phyloP scores from a whole-genome alignment of 2,329 filamentous ascomycete species.

The Atkinsonella texensis region DNA sequence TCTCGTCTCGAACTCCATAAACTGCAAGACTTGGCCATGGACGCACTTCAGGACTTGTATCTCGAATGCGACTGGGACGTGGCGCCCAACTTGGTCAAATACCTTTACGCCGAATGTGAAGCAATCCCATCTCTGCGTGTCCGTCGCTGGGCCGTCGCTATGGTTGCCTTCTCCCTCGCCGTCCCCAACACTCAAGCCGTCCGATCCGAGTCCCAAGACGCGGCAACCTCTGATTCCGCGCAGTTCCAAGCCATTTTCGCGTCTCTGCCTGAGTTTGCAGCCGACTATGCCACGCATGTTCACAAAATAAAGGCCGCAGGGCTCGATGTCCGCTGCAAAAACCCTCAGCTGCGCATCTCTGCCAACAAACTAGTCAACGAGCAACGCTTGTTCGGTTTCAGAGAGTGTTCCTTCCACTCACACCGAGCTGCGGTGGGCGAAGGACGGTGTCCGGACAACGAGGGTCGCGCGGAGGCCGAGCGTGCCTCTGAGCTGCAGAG shows the following conservation, averaged over 20 bases:
- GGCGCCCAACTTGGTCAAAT: conserved; percentile 35
- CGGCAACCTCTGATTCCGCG: conserved; percentile 17
- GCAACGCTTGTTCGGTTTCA: conserved; percentile 47
- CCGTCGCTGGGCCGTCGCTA: conserved; percentile 47
- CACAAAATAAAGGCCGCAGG: conserved; percentile 38
- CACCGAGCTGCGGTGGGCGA: conserved; percentile 43
- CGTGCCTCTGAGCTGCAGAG: neutral
- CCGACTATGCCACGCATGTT: conserved; percentile 40
- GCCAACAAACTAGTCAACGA: conserved; percentile 43
- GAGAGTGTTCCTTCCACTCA: conserved; percentile 49
- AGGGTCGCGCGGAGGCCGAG: conserved; percentile 8
- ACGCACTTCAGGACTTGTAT: conserved; percentile 46
- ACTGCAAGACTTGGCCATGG: conserved; percentile 46
- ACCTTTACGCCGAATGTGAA: conserved; percentile 43
- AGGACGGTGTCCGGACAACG: conserved; percentile 36
- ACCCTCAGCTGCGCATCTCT: conserved; percentile 46
- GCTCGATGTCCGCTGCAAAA: conserved; percentile 44
- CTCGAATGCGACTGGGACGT: conserved; percentile 48
- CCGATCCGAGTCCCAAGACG: conserved; percentile 17
- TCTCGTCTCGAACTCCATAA: conserved; percentile 35
- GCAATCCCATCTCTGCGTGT: conserved; percentile 36
- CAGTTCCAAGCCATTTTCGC: conserved; percentile 32
- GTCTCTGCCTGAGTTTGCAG: conserved; percentile 31
- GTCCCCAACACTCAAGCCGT: conserved; percentile 16
- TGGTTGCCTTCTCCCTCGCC: conserved; percentile 44